Conservation (phyloP, 1,284 basidiomycete species). For the Trichosporon sp. region DNA sequence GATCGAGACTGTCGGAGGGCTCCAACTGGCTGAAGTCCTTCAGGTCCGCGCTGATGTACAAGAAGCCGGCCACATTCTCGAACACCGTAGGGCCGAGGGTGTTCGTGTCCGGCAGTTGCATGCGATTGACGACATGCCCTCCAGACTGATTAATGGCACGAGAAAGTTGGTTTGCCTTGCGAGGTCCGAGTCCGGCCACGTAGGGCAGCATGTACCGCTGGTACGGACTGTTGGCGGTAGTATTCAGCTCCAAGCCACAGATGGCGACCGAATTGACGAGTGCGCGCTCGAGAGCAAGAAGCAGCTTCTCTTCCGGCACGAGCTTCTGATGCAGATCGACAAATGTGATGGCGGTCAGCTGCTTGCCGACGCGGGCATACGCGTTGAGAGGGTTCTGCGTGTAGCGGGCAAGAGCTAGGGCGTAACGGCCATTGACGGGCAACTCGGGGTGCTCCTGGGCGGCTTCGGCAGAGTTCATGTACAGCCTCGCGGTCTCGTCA, state of each 20-base stretch:
- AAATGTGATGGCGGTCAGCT: conserved; percentile 73
- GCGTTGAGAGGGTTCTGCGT: conserved; percentile 91
- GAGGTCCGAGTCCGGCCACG: conserved; percentile 87
- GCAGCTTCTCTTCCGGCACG: conserved; percentile 65
- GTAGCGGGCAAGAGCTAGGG: conserved; percentile 88
- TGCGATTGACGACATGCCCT: conserved; percentile 66
- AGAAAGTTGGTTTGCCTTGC: conserved; percentile 82
- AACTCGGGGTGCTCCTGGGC: conserved; percentile 78
- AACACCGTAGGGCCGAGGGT: conserved; percentile 80
- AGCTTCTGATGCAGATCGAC: conserved; percentile 81
- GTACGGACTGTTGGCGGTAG: conserved; percentile 77
- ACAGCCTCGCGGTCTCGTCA: conserved; percentile 90
- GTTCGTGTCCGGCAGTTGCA: conserved; percentile 67
- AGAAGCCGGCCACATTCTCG: conserved; percentile 82
- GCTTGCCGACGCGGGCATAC: conserved; percentile 75
- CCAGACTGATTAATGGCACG: conserved; percentile 73
- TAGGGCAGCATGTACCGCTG: conserved; percentile 83
- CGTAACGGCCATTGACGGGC: conserved; percentile 80
- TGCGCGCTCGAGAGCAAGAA: conserved; percentile 74
- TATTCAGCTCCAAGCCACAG: conserved; percentile 94
- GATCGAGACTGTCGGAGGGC: conserved; percentile 57
- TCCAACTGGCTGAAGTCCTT: conserved; percentile 50
- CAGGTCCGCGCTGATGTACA: conserved; percentile 72
- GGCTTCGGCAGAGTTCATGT: conserved; percentile 84
- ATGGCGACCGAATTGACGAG: conserved; percentile 85